Conservation (phyloP, 2,329 filamentous ascomycete genomes). For the Sordariomycetes sp. region DNA sequence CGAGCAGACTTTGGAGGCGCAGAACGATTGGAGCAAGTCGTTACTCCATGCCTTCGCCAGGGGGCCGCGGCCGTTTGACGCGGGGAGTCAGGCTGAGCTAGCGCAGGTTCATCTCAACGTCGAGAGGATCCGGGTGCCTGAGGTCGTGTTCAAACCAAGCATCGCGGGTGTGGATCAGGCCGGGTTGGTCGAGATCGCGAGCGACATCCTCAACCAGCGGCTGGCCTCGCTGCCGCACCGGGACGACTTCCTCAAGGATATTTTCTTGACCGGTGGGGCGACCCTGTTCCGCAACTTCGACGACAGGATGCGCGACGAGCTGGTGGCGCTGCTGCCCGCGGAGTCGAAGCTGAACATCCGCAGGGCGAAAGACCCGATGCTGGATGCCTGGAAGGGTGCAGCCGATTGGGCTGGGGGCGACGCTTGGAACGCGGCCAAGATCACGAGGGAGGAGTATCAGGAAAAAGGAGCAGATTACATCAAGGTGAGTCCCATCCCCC, state of each 20-base stretch:
- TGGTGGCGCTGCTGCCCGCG: constrained; percentile 63
- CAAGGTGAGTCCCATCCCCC: constrained; percentile 48
- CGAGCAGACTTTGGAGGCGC: constrained; percentile 82
- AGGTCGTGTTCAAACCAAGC: constrained; percentile 85
- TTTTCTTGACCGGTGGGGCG: constrained; percentile 93
- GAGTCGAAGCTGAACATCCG: constrained; percentile 61
- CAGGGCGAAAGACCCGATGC: constrained; percentile 62
- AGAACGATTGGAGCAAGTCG: constrained; percentile 91
- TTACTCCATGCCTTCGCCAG: constrained; percentile 84
- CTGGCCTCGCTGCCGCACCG: constrained; percentile 50
- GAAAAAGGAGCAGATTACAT: constrained; percentile 94
- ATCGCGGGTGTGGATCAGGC: constrained; percentile 92
- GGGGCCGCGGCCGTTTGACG: constrained; percentile 78
- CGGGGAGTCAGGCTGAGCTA: constrained; percentile 66
- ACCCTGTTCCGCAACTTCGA: constrained; percentile 82
- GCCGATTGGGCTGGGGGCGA: constrained; percentile 67
- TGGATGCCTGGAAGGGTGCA: constrained; percentile 92
- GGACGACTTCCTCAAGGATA: constrained; percentile 67
- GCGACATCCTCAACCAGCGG: constrained; percentile 80
- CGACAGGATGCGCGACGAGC: constrained; percentile 63
- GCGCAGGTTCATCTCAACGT: constrained; percentile 94
- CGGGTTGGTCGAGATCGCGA: constrained; percentile 83
- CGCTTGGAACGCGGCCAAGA: constrained; percentile 52
- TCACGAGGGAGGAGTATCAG: constrained; percentile 74
- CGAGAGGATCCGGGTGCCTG: constrained; percentile 87